A percentile compares a stretch with the other conserved stretches of the same genome.
Conservation (phyloP, 1,139 yeast species). For the Trichomonascaceae sp. region DNA sequence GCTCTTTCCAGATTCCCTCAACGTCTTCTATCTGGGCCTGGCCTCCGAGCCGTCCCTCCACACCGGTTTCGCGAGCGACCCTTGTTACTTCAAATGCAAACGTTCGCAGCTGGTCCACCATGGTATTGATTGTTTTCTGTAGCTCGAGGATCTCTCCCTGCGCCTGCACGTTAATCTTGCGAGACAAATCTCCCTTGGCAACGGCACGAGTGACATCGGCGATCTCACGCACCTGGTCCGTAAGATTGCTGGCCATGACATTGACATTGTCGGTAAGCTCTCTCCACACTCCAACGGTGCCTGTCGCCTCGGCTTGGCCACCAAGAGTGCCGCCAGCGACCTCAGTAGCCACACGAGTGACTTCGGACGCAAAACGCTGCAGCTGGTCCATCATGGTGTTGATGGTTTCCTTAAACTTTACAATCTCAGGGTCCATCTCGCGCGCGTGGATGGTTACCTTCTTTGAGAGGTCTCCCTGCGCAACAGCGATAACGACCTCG, state of each 20-base stretch:
- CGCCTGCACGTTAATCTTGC: constrained; percentile 71
- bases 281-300: constrained; percentile 80
- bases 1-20: constrained; percentile 82
- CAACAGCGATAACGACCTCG: constrained; percentile 70
- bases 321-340: constrained; percentile 84
- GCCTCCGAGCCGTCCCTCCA: constrained; percentile 76
- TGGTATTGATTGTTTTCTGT: constrained; percentile 68
- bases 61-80: constrained; percentile 84
- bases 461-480: constrained; percentile 73
- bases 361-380: constrained; percentile 71
- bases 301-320: constrained; percentile 75
- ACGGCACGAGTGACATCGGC: constrained; percentile 83
- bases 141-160: constrained; percentile 72
- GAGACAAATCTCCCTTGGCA: constrained; percentile 63
- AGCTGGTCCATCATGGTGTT: constrained; percentile 83
- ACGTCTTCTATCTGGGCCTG: constrained; percentile 77
- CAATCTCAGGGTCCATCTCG: constrained; percentile 58
- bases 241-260: constrained; percentile 75
- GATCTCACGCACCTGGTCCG: constrained; percentile 74
- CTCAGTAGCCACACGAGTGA: constrained; percentile 75
- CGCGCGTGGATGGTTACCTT: constrained; percentile 61
- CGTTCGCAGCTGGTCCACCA: constrained; percentile 81
- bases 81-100: constrained; percentile 83
- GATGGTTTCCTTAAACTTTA: constrained; percentile 66
- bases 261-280: constrained; percentile 73